These are phyloP conservation scores for Myriosclerotinia scirpicola DNA, from an alignment of 2,329 filamentous ascomycete genomes.

Conservation along the genomic window DNA sequence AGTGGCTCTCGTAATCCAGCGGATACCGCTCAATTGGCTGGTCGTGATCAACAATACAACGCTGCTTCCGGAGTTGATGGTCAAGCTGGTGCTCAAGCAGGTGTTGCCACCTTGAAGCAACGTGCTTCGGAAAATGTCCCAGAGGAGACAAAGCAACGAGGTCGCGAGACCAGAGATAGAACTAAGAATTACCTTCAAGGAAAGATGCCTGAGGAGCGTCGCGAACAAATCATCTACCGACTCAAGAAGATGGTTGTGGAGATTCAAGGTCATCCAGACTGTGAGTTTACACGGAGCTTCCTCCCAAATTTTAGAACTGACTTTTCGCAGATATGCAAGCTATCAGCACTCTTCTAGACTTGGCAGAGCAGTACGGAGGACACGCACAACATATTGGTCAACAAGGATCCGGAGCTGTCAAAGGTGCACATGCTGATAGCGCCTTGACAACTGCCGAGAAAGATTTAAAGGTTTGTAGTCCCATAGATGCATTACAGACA, in stretches of 20 bases:
- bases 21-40: constrained; percentile 51
- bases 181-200: constrained; percentile 74
- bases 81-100: constrained; percentile 45
- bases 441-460: constrained; percentile 70
- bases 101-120: constrained; percentile 49
- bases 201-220: constrained; percentile 90
- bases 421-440: constrained; percentile 66
- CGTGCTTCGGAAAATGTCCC: constrained; percentile 63
- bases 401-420: constrained; percentile 66
- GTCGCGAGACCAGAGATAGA: constrained; percentile 51
- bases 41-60: constrained; percentile 48
- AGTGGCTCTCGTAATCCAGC: constrained; percentile 53
- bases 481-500: not conserved
- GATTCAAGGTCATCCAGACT: constrained; percentile 92
- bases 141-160: constrained; percentile 58
- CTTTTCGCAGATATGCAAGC: constrained; percentile 67
- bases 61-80: constrained; percentile 52
- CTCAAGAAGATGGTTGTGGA: constrained; percentile 98
- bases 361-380: constrained; percentile 81
- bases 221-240: constrained; percentile 87
- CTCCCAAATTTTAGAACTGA: constrained; percentile 33
- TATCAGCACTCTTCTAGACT: constrained; percentile 78
- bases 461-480: constrained; percentile 59
- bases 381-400: constrained; percentile 67
- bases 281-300: constrained; percentile 46